A percentile compares a stretch with the other conserved stretches of the same genome.
Conservation (phyloP, 176 grass and related monocot species). For the Stipa capillata region DNA sequence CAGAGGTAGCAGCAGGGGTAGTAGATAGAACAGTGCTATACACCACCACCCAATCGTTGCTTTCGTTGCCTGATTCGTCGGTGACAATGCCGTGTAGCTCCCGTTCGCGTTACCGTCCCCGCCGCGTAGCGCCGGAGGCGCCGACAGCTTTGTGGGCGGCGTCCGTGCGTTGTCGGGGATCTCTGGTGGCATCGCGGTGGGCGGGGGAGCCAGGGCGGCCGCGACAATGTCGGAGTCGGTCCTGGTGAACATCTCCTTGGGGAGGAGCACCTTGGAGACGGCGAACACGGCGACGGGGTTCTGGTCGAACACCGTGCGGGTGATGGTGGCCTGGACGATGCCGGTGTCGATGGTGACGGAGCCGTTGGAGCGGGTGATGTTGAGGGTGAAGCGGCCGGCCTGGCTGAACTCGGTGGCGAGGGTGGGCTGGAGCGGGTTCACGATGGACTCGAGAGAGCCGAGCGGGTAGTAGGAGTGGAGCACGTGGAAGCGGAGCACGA, state of each 20-base stretch:
- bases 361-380: conserved; percentile 64
- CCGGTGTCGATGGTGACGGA: conserved; percentile 72
- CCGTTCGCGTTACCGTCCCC: no score
- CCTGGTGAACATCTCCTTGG: conserved; percentile 61
- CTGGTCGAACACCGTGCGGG: no score
- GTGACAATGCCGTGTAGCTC: background rate
- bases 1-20: background rate
- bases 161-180: background rate
- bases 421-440: conserved; percentile 71
- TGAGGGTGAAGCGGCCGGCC: conserved; percentile 67
- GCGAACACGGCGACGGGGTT: no score
- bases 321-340: no score
- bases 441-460: conserved; percentile 70
- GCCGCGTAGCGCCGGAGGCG: conserved; percentile 34
- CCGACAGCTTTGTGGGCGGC: conserved; percentile 41
- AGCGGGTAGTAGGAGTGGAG: conserved; percentile 82
- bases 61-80: background rate
- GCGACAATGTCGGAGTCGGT: background rate
- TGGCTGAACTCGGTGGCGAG: conserved; percentile 63
- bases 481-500: conserved; percentile 71
- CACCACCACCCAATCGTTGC: conserved; percentile 1
- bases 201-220: background rate
- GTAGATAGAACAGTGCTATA: conserved; percentile 37
- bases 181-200: background rate
- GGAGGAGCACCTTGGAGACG: conserved; percentile 74